These are phyloP conservation scores for Boletus subluridellus DNA, from an alignment of 1,284 basidiomycete genomes.

Conservation along the genomic window DNA sequence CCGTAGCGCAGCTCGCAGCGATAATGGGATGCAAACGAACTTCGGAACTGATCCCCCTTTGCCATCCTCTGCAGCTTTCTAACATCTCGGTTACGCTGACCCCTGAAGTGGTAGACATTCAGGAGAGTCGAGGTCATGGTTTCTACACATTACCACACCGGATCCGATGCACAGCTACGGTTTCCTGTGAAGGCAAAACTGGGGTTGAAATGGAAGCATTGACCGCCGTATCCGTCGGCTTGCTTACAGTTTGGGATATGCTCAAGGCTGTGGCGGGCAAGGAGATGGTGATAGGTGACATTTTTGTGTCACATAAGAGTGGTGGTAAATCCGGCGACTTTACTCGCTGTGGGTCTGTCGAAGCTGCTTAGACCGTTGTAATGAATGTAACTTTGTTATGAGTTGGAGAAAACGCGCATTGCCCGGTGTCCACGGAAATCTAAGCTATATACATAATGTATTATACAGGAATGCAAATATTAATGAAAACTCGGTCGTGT, in stretches of 20 bases:
- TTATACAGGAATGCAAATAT: background rate
- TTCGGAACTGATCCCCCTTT: conserved; percentile 78
- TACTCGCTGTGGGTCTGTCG: conserved; percentile 17
- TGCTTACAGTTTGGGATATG: conserved; percentile 91
- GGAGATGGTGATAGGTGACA: conserved; percentile 73
- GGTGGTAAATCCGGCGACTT: conserved; percentile 78
- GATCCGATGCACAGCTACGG: conserved; percentile 63
- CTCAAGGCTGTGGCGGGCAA: conserved; percentile 82
- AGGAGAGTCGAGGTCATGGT: background rate
- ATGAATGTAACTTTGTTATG: background rate
- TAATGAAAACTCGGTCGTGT: background rate
- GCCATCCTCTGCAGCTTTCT: conserved; percentile 74
- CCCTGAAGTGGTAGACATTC: conserved; percentile 36
- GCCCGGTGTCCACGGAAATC: background rate
- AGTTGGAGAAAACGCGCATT: background rate
- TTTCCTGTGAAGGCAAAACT: conserved; percentile 74
- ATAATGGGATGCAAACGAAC: conserved; percentile 87
- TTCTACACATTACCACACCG: conserved; percentile 38
- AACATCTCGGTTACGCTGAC: conserved; percentile 63
- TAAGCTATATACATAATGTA: background rate
- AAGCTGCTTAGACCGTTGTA: background rate
- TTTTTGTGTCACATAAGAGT: conserved; percentile 64
- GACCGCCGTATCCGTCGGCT: conserved; percentile 74
- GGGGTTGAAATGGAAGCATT: conserved; percentile 96
- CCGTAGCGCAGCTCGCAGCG: conserved; percentile 77